These are phyloP conservation scores for Nectriaceae sp. DNA, from an alignment of 2,329 filamentous ascomycete genomes.

Conservation along the genomic window DNA sequence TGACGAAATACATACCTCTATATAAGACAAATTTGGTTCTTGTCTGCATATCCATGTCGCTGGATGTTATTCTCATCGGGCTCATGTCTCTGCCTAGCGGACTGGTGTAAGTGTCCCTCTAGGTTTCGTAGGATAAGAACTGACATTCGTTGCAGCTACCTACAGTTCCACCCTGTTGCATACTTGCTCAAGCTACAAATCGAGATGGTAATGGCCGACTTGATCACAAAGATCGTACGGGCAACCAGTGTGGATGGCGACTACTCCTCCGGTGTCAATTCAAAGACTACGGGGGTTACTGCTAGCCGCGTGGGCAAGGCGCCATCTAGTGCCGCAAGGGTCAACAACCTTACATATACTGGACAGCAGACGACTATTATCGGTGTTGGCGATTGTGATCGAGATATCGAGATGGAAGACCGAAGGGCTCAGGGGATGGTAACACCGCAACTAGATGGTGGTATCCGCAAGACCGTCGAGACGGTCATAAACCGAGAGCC, in stretches of 20 bases:
- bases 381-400: conserved; percentile 12
- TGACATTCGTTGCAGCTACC: conserved; percentile 18
- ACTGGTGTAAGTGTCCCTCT: conserved; percentile 21
- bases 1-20: conserved; percentile 49
- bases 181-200: conserved; percentile 52
- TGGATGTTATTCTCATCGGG: conserved; percentile 29
- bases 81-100: conserved; percentile 30
- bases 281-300: neutral
- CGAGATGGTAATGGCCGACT: conserved; percentile 52
- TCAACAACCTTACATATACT: neutral
- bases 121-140: fast-evolving
- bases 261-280: conserved; percentile 12
- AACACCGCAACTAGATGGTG: neutral
- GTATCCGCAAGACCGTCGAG: conserved; percentile 22
- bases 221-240: conserved; percentile 41
- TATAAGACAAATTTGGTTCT: conserved; percentile 35
- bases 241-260: conserved; percentile 3
- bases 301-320: neutral
- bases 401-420: conserved; percentile 3
- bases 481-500: conserved; percentile 16
- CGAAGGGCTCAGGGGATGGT: neutral
- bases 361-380: conserved; percentile 6
- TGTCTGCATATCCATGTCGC: conserved; percentile 25
- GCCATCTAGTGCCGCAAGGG: neutral
- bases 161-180: conserved; percentile 45